phyloP scores from a whole-genome alignment of 306 rosid species.

The Casuarina equisetifolia region DNA sequence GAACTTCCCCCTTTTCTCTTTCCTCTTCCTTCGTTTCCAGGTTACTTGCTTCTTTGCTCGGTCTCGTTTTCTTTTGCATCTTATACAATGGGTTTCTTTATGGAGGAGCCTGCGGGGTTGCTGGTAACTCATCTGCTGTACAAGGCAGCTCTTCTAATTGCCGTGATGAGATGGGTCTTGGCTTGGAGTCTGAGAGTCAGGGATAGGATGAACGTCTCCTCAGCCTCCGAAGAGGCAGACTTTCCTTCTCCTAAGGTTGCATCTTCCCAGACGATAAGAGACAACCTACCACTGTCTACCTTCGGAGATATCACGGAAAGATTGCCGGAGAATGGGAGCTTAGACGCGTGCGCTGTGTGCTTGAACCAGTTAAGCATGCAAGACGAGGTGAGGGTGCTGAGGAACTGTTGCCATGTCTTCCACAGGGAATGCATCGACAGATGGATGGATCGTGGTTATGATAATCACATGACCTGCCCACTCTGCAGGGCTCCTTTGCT shows the following conservation, averaged over 20 bases:
- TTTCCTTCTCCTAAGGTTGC: slow-evolving; percentile 11
- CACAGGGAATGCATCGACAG: slow-evolving; percentile 77
- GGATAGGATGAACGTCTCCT: slow-evolving; percentile 16
- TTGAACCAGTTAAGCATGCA: slow-evolving; percentile 41
- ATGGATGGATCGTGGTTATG: slow-evolving; percentile 59
- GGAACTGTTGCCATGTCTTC: slow-evolving; percentile 75
- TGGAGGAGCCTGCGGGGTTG: slow-evolving; percentile 40
- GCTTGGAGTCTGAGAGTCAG: slow-evolving; percentile 44
- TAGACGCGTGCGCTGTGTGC: slow-evolving; percentile 76
- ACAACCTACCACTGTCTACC: slow-evolving; percentile 44
- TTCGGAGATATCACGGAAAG: slow-evolving; percentile 53
- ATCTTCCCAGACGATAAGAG: slow-evolving; percentile 36
- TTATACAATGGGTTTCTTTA: slow-evolving; percentile 46
- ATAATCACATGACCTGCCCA: slow-evolving; percentile 61
- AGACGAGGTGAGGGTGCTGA: slow-evolving; percentile 67
- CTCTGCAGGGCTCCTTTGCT: slow-evolving; percentile 73
- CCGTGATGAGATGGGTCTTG: slow-evolving; percentile 58
- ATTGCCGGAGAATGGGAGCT: slow-evolving; percentile 25
- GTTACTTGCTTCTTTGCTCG: background rate
- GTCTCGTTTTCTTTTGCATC: background rate
- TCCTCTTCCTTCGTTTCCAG: background rate
- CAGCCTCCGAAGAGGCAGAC: background rate
- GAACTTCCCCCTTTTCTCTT: slow-evolving; percentile 55
- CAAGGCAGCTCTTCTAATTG: slow-evolving; percentile 62
- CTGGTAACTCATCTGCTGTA: slow-evolving; percentile 51